phyloP scores from a whole-genome alignment of 805 yeast species.

The Kodamaea laetipori region DNA sequence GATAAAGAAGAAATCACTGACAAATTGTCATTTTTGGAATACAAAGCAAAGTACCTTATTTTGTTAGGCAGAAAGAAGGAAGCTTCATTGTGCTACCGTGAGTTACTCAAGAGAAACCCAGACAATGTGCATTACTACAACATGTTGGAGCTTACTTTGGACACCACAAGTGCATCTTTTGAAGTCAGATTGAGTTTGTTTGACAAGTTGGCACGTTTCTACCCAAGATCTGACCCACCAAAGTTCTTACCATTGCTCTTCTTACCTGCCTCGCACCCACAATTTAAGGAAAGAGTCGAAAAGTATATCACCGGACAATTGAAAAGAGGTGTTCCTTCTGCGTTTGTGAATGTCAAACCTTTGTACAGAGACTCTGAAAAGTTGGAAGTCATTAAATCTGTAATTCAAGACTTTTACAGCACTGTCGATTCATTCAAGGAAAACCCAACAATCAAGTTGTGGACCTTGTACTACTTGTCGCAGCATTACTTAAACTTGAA shows the following conservation, averaged over 20 bases:
- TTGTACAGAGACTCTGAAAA: slow-evolving; percentile 54
- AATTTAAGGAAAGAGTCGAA: slow-evolving; percentile 49
- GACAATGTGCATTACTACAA: slow-evolving; percentile 69
- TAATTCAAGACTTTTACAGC: slow-evolving; percentile 53
- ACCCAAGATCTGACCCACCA: slow-evolving; percentile 85
- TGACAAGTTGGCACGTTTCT: slow-evolving; percentile 62
- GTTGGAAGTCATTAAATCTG: slow-evolving; percentile 48
- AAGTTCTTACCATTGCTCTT: slow-evolving; percentile 76
- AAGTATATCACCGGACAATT: slow-evolving; percentile 64
- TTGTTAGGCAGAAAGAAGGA: slow-evolving; percentile 58
- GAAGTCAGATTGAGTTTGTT: slow-evolving; percentile 61
- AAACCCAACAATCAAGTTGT: slow-evolving; percentile 52
- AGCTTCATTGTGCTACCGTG: slow-evolving; percentile 69
- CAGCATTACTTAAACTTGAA: slow-evolving; percentile 69
- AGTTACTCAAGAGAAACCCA: slow-evolving; percentile 80
- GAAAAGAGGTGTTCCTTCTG: slow-evolving; percentile 83
- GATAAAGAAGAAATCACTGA: slow-evolving; percentile 57
- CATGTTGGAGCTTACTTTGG: slow-evolving; percentile 65
- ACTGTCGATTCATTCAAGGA: slow-evolving; percentile 23
- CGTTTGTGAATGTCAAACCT: slow-evolving; percentile 84
- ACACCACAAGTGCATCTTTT: slow-evolving; percentile 45
- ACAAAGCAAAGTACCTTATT: slow-evolving; percentile 63
- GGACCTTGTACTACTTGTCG: slow-evolving; percentile 78
- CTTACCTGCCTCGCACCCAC: slow-evolving; percentile 52
- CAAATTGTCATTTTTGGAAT: slow-evolving; percentile 61